Conservation (phyloP, 2,329 filamentous ascomycete genomes). For the Allantophomopsis cytisporea region DNA sequence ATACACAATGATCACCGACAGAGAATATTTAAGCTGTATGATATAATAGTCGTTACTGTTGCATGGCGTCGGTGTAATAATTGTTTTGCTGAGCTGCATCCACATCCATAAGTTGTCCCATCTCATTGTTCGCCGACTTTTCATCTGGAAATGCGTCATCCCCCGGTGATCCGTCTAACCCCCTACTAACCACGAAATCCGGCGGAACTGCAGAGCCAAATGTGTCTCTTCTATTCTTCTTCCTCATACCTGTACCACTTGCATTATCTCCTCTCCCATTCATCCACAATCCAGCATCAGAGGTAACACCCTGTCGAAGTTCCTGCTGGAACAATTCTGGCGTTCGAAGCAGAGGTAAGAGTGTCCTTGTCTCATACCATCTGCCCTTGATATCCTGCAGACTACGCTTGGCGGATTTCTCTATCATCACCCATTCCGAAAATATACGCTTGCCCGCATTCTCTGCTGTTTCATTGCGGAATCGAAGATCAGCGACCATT, state of each 20-base stretch:
- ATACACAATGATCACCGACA: too few species aligned
- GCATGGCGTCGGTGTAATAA: too few species aligned
- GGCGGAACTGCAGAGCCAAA: constrained; percentile 18
- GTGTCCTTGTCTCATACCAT: constrained; percentile 42
- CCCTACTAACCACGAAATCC: constrained; percentile 18
- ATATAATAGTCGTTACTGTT: too few species aligned
- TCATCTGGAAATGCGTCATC: constrained; percentile 15
- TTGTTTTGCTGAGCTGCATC: too few species aligned
- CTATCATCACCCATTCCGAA: constrained; percentile 17
- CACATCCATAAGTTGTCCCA: too few species aligned
- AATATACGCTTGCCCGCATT: constrained; percentile 11
- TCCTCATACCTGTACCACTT: constrained; percentile 12
- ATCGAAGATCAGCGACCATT: constrained; percentile 18
- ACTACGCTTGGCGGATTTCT: constrained; percentile 14
- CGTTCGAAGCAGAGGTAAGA: constrained; percentile 25
- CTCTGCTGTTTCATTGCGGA: constrained; percentile 34
- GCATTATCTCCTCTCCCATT: constrained; percentile 27
- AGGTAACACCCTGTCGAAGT: constrained; percentile 19
- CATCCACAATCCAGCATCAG: constrained; percentile 28
- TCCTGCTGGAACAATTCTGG: constrained; percentile 18
- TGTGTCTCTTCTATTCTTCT: constrained; percentile 18
- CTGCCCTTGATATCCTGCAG: constrained; percentile 39
- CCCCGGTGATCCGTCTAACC: constrained; percentile 15
- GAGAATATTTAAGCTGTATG: too few species aligned
- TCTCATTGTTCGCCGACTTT: neutral